Evolutionary conservation across 169 alveolate species (phyloP).

Genomic region (Babesia bigemina): DNA sequence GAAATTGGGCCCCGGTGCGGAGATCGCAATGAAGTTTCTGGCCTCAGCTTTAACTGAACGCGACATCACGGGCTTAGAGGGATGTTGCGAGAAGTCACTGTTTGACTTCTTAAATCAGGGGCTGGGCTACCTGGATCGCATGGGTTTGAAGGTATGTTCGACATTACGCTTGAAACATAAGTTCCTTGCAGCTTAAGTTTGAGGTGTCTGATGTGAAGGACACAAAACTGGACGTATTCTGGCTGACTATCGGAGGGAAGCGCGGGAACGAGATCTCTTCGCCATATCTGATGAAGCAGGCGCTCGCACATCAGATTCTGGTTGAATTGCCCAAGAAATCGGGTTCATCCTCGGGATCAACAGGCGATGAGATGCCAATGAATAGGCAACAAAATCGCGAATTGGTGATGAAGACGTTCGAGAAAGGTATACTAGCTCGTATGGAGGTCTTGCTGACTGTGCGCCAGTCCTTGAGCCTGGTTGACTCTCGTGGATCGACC

Average conservation of each 20-base stretch:
- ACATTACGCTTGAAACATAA: not conserved
- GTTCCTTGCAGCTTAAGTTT: slow-evolving; percentile 11
- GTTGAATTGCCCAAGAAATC: slow-evolving; percentile 24
- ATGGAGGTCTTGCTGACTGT: slow-evolving; percentile 47
- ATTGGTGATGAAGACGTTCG: slow-evolving; percentile 31
- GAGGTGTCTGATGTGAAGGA: slow-evolving; percentile 3
- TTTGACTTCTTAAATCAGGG: slow-evolving; percentile 30
- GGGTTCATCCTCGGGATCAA: not conserved
- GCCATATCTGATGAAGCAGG: slow-evolving; percentile 30
- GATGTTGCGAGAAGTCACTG: slow-evolving; percentile 31
- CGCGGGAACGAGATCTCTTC: slow-evolving; percentile 22
- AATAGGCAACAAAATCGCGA: slow-evolving; percentile 31
- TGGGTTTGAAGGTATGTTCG: slow-evolving; percentile 40
- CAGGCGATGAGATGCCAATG: slow-evolving; percentile 1
- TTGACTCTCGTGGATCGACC: slow-evolving; percentile 25
- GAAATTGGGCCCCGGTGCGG: slow-evolving; percentile 30
- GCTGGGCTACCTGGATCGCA: slow-evolving; percentile 24
- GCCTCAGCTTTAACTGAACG: slow-evolving; percentile 4
- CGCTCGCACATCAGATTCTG: slow-evolving; percentile 41
- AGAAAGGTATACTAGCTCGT: slow-evolving; percentile 42
- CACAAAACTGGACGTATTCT: slow-evolving; percentile 25
- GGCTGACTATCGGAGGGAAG: slow-evolving; percentile 52
- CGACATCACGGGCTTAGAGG: slow-evolving; percentile 22
- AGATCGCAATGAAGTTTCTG: slow-evolving; percentile 24
- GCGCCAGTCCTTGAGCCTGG: slow-evolving; percentile 22